Evolutionary conservation across 495 filamentous ascomycete species (phyloP), one percentile per base, ranked within the genome.

Genomic region (Tetracladium marchalianum): DNA sequence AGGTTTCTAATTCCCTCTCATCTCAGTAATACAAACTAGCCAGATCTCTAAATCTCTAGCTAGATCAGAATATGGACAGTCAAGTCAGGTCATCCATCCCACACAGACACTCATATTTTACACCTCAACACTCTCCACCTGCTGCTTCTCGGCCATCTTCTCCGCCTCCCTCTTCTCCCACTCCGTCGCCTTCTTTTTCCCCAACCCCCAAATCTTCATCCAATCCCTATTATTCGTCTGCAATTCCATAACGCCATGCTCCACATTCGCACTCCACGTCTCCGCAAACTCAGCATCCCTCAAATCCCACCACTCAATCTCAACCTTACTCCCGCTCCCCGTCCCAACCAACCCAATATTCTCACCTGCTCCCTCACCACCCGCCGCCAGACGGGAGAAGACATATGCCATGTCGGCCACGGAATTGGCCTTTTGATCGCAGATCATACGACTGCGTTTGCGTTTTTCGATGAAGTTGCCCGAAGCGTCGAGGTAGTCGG

Each of bases 351-450:
- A 43, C 17, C 63, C 67, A 4, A 69, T 56, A 43, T 52, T 48
- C 50, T 58, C 53, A 18, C 37, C 38, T 31, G 41, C 22, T n/a
- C n/a, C n/a, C n/a, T 47, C 40, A 48, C 49, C 34, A 17, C 18
- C 24, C 39, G 37, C 13, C 15, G 8, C 39, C 33, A 49, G 34
- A 7, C 78, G 79, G 5, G 54, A 61, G 39, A 97, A 66, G 9
- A 93, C 83, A 18, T 78, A 80, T 1, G 92, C 86, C 18, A 97
- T 65, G 63, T 98, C 92, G 22, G 92, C 92, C 15, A 95, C 70
- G 10, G 71, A 73, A 59, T 90, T 94, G n/a, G 84, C 85, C 63
- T 82, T 87, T 70, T 95, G 87, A 69, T 95, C 71, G 81, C 87
- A 88, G 24, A 96, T 61, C 39, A 63, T 70, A 18, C 67, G 60